Base-by-base conservation (phyloP, 345 rosid genomes). In the Sisymbrium irio region DNA sequence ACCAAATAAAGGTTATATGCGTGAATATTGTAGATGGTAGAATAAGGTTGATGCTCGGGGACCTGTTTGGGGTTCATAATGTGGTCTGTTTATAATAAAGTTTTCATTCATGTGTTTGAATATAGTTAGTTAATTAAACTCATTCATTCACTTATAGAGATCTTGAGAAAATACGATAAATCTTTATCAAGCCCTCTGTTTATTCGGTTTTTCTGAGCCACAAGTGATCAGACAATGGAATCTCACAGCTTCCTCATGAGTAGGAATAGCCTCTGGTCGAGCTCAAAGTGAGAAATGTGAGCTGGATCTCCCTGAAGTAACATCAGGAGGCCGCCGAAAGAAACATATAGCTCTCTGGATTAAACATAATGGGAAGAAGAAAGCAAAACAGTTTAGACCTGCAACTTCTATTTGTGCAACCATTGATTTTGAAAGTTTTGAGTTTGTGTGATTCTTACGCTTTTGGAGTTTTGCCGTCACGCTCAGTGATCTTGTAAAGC, bases 301-400 rank as follows among this genome's bases (percentile, higher is more conserved):
- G 89, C 82, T 1, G 93, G 88, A 65, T 92, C 96, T 6, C 96
- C 98, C 66, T 79, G 85, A 60, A 92, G 84, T 84, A 87, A 47
- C 98, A 89, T 92, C 22, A 92, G 78, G 12, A 89, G 96, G 27
- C 98, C 96, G 0, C 96, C 93, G 17, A 75, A 92, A 0, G 96
- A 92, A 66, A 87, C 89, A 76, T 83, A 89, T 25, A 89, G 67
- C 84, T 92, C 96, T 75, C 96, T 92, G 85, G 17, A 45, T 59
- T n/a, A 59, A 27, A 55, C 46, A 64, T 3, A 14, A 1, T 42
- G 17, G 3, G n/a, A n/a, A n/a, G n/a, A n/a, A n/a, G n/a, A n/a
- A n/a, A n/a, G n/a, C n/a, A n/a, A n/a, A n/a, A n/a, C n/a, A n/a
- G n/a, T n/a, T n/a, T n/a, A n/a, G n/a, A n/a, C n/a, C n/a, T n/a